phyloP scores from a whole-genome alignment of 352 stramenopile genomes.

The Phytopythium boreale region DNA sequence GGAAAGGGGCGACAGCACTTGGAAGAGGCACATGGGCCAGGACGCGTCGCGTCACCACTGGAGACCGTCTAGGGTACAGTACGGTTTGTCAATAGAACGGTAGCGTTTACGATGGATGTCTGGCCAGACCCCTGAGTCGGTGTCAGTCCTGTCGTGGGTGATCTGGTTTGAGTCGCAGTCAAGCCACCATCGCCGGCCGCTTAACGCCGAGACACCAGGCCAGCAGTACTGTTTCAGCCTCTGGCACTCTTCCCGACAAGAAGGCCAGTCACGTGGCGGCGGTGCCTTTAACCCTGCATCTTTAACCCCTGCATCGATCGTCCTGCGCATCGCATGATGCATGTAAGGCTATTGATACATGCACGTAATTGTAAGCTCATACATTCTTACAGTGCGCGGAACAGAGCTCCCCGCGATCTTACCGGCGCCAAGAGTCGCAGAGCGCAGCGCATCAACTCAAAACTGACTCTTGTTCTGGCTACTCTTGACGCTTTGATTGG shows the following conservation, averaged over 20 bases:
- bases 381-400: background rate
- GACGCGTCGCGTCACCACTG: background rate
- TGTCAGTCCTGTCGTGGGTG: background rate
- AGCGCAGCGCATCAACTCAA: background rate
- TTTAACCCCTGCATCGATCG: no score
- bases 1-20: background rate
- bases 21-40: background rate
- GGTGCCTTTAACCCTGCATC: no score
- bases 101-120: background rate
- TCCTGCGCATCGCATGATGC: no score
- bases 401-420: slow-evolving; percentile 2
- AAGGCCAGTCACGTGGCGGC: background rate
- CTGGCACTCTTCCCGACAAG: background rate
- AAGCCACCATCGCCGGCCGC: no score
- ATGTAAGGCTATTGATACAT: no score
- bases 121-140: background rate
- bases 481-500: background rate
- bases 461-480: background rate
- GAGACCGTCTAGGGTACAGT: background rate
- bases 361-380: no score
- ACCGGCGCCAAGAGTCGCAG: background rate
- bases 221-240: background rate
- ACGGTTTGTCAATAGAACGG: background rate
- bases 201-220: background rate
- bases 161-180: background rate